Percentiles rank a stretch among this genome's conserved stretches.
phyloP scores from a whole-genome alignment of 129 eudicot species.

The Smallanthus sonchifolius region DNA sequence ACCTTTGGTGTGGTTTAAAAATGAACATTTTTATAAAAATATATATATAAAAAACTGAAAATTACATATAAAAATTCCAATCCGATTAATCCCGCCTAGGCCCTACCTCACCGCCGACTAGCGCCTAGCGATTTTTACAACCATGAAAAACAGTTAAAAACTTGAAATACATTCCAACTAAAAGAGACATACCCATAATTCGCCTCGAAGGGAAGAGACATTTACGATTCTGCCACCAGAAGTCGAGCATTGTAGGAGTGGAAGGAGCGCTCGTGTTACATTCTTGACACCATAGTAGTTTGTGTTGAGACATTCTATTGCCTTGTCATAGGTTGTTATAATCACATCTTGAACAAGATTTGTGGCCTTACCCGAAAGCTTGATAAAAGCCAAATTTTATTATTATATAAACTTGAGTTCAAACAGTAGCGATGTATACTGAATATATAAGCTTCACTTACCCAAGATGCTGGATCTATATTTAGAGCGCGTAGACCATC shows the following conservation, averaged over 20 bases:
- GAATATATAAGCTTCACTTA: conserved; percentile 16
- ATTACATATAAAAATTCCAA: too few relatives aligned
- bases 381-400: not conserved
- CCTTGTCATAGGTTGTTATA: conserved; percentile 50
- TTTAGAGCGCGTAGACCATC: conserved; percentile 61
- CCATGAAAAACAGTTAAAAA: too few relatives aligned
- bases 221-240: conserved; percentile 73
- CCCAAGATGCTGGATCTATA: conserved; percentile 68
- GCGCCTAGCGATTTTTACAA: too few relatives aligned
- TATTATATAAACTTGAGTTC: not conserved
- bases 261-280: conserved; percentile 74
- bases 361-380: conserved; percentile 73
- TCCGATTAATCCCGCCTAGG: too few relatives aligned
- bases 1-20: too few relatives aligned
- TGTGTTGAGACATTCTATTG: conserved; percentile 62
- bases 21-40: too few relatives aligned
- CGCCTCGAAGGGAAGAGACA: conserved; percentile 65
- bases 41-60: too few relatives aligned
- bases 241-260: conserved; percentile 57
- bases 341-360: conserved; percentile 55
- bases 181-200: conserved; percentile 48
- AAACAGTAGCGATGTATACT: not conserved
- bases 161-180: not conserved
- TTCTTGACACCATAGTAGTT: conserved; percentile 80
- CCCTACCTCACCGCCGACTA: too few relatives aligned